Evolutionary conservation across 331 rosid species (phyloP), one percentile per base, ranked within the genome.

Genomic region (Erythrophleum ivorense): DNA sequence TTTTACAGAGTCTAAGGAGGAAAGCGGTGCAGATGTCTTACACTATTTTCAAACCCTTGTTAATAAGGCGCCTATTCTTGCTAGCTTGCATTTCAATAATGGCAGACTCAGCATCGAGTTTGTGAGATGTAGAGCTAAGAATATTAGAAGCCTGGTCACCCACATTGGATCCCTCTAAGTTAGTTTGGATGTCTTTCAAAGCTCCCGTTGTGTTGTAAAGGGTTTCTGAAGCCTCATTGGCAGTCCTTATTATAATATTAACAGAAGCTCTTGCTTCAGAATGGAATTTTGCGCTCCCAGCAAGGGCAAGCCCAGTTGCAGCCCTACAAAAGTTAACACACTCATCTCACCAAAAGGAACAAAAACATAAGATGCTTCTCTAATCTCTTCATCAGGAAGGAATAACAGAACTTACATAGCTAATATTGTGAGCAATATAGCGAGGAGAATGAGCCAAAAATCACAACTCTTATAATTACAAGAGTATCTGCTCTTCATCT

Each of bases 151-250:
- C 76, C 18, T 67, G 63, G 31, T 2, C 57, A 45, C n/a, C 46
- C 38, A 66, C 55, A 78, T 12, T 29, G 31, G 79, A 62, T 59
- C 70, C 87, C 31, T 33, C 70, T 9, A 88, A 65, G 60, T 78
- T 78, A 55, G 36, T 24, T 49, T 76, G 43, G 54, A 91, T 62
- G 16, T 78, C 85, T 60, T 78, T 81, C 76, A 92, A 67, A 60
- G 87, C 91, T 72, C 69, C 85, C 58, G 95, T 89, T 80, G 92
- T 88, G 83, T 84, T 88, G 80, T 78, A 70, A 36, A 94, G 81
- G 31, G 89, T 89, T 59, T 83, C 75, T 64, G 97, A 83, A 52
- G 95, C 97, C 19, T 87, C 88, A 76, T 87, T 80, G 59, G 95
- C 92, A 24, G 95, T 91, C 48, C 85, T 85, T n/a, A 89, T 85